phyloP scores from a whole-genome alignment of 441 rosid genomes.

The Corymbia calophylla region DNA sequence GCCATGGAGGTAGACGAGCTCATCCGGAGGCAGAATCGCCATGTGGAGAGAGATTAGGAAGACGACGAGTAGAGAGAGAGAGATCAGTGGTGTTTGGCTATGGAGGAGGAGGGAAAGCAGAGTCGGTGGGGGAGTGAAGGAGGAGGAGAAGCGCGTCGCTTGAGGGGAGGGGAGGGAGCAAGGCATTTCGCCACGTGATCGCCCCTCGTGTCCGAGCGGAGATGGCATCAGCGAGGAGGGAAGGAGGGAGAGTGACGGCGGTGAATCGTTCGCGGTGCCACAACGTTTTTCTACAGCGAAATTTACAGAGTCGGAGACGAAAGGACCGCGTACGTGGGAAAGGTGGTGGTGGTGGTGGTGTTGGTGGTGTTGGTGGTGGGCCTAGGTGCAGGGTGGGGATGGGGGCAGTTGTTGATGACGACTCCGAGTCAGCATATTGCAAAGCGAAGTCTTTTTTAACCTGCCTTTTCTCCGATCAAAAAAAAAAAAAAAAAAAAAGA shows the following conservation, averaged over 20 bases:
- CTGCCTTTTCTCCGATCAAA: no score
- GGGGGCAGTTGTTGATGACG: neutral
- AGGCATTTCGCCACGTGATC: neutral
- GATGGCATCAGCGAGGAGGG: neutral
- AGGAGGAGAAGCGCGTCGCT: neutral
- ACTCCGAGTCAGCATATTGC: no score
- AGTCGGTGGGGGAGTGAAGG: neutral
- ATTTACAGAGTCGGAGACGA: neutral
- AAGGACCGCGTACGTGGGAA: neutral
- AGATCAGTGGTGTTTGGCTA: neutral
- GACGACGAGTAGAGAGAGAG: neutral
- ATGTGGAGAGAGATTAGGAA: neutral
- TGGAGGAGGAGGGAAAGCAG: neutral
- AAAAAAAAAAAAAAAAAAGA: no score
- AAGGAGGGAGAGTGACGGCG: neutral
- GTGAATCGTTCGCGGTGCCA: neutral
- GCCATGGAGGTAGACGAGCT: conserved; percentile 51
- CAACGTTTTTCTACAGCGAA: neutral
- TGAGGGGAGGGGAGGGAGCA: neutral
- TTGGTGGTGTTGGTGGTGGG: neutral
- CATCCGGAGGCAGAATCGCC: neutral
- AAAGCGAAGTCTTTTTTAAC: no score
- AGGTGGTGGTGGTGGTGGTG: neutral
- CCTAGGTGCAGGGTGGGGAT: neutral
- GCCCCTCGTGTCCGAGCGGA: neutral